phyloP scores from a whole-genome alignment of 176 grass and related monocot genomes.

The Oropetium thomaeum region DNA sequence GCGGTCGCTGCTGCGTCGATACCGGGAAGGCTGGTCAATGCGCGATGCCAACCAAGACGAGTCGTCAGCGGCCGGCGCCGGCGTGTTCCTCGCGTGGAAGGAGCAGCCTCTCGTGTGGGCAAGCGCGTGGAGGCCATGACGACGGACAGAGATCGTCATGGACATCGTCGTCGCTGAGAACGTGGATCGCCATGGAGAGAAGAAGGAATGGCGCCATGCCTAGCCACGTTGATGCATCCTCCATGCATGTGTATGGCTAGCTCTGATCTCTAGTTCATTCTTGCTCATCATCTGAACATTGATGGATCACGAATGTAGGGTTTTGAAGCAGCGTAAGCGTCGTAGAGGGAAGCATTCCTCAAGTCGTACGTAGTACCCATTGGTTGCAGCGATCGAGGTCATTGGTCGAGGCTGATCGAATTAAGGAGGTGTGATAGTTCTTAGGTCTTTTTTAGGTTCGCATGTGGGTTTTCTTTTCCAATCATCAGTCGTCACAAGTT shows the following conservation, averaged over 20 bases:
- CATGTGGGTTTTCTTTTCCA: conserved; percentile 9
- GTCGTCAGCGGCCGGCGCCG: conserved; percentile 53
- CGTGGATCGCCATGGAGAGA: conserved; percentile 6
- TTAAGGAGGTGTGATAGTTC: conserved; percentile 23
- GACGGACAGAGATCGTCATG: background rate
- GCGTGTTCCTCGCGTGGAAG: conserved; percentile 89
- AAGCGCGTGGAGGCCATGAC: conserved; percentile 87
- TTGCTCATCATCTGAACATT: conserved; percentile 29
- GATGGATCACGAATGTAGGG: conserved; percentile 39
- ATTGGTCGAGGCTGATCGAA: too few species aligned
- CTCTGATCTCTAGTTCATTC: background rate
- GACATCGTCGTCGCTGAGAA: conserved; percentile 23
- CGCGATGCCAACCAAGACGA: conserved; percentile 40
- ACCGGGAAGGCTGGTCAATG: conserved; percentile 94
- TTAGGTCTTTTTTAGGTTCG: conserved; percentile 34
- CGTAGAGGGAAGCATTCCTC: conserved; percentile 20
- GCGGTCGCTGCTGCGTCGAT: conserved; percentile 77
- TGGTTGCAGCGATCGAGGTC: conserved; percentile 28
- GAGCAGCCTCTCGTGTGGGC: conserved; percentile 96
- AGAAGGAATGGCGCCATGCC: conserved; percentile 14
- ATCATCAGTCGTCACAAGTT: conserved; percentile 52
- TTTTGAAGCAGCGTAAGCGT: conserved; percentile 44
- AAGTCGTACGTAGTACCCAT: conserved; percentile 31
- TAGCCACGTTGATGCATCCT: conserved; percentile 14
- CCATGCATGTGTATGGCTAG: conserved; percentile 29